A percentile compares a stretch with the other conserved stretches of the same genome.
phyloP scores from a whole-genome alignment of 2,329 filamentous ascomycete species.

The Verticillium dahliae region DNA sequence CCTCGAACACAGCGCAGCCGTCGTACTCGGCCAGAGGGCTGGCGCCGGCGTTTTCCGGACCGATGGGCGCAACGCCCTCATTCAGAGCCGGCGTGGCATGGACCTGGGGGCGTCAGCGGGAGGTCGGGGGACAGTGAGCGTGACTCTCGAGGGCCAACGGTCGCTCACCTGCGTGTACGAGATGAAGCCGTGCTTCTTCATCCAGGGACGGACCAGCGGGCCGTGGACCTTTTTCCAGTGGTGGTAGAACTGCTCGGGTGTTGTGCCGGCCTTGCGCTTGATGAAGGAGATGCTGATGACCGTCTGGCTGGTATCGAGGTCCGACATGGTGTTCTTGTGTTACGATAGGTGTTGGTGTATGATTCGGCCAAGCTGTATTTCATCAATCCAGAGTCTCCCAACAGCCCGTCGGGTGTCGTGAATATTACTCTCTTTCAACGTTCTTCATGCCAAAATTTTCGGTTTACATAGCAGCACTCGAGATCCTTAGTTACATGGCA shows the following conservation, averaged over 20 bases:
- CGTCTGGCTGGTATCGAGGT: background rate
- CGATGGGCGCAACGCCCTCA: constrained; percentile 10
- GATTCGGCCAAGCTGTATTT: too few relatives aligned
- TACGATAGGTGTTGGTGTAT: background rate
- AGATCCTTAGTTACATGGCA: background rate
- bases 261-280: constrained; percentile 19
- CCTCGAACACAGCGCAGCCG: constrained; percentile 22
- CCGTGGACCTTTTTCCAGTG: constrained; percentile 25
- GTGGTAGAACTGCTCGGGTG: constrained; percentile 22
- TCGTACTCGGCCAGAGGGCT: constrained; percentile 17
- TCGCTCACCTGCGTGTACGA: constrained; percentile 22
- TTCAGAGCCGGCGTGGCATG: constrained; percentile 18
- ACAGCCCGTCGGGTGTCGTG: too few relatives aligned
- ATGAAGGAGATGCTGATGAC: constrained; percentile 15
- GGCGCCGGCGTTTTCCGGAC: constrained; percentile 8
- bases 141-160: background rate
- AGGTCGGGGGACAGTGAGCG: background rate
- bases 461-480: background rate
- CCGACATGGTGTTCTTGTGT: background rate
- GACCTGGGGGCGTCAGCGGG: constrained; percentile 10
- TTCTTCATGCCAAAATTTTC: too few relatives aligned
- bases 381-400: too few relatives aligned
- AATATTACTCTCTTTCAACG: background rate
- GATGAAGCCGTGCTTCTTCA: constrained; percentile 22
- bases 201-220: constrained; percentile 24